Conservation (phyloP, 2,329 filamentous ascomycete species). For the Phialocephala subalpina region DNA sequence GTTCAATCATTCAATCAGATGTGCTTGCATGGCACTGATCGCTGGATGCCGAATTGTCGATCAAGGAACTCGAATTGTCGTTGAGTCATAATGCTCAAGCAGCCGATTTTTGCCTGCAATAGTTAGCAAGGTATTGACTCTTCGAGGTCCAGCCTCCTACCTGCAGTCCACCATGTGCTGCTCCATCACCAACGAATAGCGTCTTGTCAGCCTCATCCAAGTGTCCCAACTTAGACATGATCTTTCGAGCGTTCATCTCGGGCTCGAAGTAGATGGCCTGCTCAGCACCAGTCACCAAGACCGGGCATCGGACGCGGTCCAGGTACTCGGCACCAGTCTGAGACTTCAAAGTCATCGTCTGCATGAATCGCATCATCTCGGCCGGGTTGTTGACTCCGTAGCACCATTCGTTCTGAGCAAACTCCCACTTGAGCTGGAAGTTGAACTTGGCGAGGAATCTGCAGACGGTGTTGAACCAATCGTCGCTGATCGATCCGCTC, state of each 20-base stretch:
- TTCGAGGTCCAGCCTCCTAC: too few relatives aligned
- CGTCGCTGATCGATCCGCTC: constrained; percentile 42
- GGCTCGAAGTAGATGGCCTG: constrained; percentile 31
- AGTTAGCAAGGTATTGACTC: too few relatives aligned
- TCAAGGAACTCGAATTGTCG: constrained; percentile 25
- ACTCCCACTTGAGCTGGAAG: constrained; percentile 42
- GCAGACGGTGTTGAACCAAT: constrained; percentile 39
- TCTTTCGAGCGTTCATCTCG: constrained; percentile 26
- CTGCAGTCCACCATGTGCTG: constrained; percentile 37
- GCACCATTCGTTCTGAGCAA: constrained; percentile 31
- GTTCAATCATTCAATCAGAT: constrained; percentile 12
- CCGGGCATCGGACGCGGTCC: constrained; percentile 34
- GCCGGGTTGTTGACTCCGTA: constrained; percentile 30
- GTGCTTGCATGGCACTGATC: constrained; percentile 24
- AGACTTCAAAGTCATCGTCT: constrained; percentile 23
- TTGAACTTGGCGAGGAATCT: constrained; percentile 26
- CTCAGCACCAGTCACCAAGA: constrained; percentile 38
- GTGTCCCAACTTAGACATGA: constrained; percentile 26
- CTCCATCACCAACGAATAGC: constrained; percentile 34
- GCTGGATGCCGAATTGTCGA: constrained; percentile 23
- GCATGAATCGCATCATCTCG: constrained; percentile 32
- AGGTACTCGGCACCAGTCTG: constrained; percentile 29
- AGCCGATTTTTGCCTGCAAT: constrained; percentile 39
- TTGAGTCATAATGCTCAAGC: constrained; percentile 24
- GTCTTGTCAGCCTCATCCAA: constrained; percentile 34